phyloP scores from a whole-genome alignment of 1,139 yeast species.

The Kodamaea arcana region DNA sequence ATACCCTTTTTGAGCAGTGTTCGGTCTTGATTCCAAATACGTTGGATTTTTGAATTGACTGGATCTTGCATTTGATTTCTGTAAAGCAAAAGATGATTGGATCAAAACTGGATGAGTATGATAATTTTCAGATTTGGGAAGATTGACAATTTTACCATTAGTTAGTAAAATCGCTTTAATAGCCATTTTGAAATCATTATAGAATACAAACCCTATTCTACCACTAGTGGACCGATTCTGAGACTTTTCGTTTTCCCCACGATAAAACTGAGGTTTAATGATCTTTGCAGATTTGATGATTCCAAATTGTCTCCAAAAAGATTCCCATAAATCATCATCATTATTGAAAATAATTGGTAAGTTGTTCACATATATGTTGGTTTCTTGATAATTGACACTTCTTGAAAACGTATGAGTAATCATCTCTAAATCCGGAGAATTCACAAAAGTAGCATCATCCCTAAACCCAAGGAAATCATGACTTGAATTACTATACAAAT shows the following conservation, averaged over 20 bases:
- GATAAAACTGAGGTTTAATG: slow-evolving; percentile 40
- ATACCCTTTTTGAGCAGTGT: neutral
- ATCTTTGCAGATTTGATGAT: slow-evolving; percentile 40
- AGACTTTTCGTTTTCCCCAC: neutral
- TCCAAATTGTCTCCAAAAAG: slow-evolving; percentile 42
- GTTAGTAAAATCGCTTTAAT: slow-evolving; percentile 38
- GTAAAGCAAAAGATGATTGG: slow-evolving; percentile 42
- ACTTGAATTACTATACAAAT: slow-evolving; percentile 16
- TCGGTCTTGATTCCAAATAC: neutral
- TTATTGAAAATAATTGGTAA: slow-evolving; percentile 42
- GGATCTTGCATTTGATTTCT: slow-evolving; percentile 17
- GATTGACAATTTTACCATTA: slow-evolving; percentile 26
- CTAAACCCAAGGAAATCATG: slow-evolving; percentile 7
- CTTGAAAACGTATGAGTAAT: slow-evolving; percentile 15
- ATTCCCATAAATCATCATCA: slow-evolving; percentile 36
- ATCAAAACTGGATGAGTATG: slow-evolving; percentile 21
- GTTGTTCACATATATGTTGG: slow-evolving; percentile 56
- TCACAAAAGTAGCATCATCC: slow-evolving; percentile 1
- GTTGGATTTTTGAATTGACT: neutral
- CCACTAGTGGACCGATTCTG: slow-evolving; percentile 19
- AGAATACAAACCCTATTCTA: slow-evolving; percentile 43
- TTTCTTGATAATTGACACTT: slow-evolving; percentile 46
- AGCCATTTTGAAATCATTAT: slow-evolving; percentile 35
- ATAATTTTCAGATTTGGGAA: slow-evolving; percentile 12
- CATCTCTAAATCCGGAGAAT: slow-evolving; percentile 8